Conservation (phyloP, 768 basidiomycete genomes). For the Suillus decipiens region DNA sequence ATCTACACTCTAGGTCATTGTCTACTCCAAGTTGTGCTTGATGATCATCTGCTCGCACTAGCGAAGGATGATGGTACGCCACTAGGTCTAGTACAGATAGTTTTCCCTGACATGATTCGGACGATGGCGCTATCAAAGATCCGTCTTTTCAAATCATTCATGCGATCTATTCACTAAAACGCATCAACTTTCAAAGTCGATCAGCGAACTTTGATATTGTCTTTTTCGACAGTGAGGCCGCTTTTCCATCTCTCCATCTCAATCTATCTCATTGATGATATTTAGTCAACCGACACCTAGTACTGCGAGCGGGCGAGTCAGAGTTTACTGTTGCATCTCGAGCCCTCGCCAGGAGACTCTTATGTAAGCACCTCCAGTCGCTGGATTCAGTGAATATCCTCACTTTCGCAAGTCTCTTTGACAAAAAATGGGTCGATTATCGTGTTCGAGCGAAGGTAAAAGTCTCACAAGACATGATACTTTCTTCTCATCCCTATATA, state of each 20-base stretch:
- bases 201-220: slow-evolving; percentile 61
- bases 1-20: slow-evolving; percentile 54
- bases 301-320: slow-evolving; percentile 39
- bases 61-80: slow-evolving; percentile 46
- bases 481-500: slow-evolving; percentile 21
- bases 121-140: slow-evolving; percentile 34
- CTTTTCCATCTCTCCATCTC: background rate
- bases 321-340: slow-evolving; percentile 46
- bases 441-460: slow-evolving; percentile 42
- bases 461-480: background rate
- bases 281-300: slow-evolving; percentile 47
- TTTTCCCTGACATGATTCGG: background rate
- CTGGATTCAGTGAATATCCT: slow-evolving; percentile 44
- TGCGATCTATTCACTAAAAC: slow-evolving; percentile 56
- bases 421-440: slow-evolving; percentile 52
- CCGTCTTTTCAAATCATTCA: slow-evolving; percentile 64
- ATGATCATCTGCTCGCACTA: slow-evolving; percentile 62
- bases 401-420: slow-evolving; percentile 45
- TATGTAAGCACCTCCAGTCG: slow-evolving; percentile 50
- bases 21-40: slow-evolving; percentile 55
- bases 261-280: background rate
- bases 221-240: slow-evolving; percentile 55
- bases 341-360: slow-evolving; percentile 49
- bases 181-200: slow-evolving; percentile 49
- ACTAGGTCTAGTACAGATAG: background rate